These are phyloP conservation scores for Coniochaeta pulveracea DNA, from an alignment of 2,329 filamentous ascomycete genomes.

Conservation along the genomic window DNA sequence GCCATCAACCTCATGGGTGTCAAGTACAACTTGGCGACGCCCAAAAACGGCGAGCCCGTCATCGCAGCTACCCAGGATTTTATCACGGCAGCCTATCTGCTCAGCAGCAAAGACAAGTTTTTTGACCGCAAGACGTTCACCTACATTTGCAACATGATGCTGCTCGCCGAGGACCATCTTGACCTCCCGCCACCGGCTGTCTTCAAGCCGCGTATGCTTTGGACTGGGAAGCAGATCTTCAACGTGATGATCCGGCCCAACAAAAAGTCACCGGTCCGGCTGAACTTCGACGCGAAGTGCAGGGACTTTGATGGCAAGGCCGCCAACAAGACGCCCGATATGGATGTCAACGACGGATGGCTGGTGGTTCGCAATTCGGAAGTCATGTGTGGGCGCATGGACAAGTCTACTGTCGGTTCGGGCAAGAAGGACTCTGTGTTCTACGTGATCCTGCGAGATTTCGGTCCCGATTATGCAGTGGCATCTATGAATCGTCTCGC, in stretches of 20 bases:
- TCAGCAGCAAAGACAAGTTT: conserved; percentile 89
- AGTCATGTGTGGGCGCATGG: conserved; percentile 95
- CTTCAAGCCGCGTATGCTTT: conserved; percentile 72
- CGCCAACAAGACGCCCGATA: too few relatives aligned
- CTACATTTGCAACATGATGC: conserved; percentile 89
- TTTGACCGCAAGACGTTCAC: conserved; percentile 82
- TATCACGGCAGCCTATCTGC: conserved; percentile 85
- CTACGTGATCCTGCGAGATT: conserved; percentile 93
- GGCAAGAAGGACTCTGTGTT: conserved; percentile 98
- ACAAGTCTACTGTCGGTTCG: conserved; percentile 92
- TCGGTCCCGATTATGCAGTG: conserved; percentile 78
- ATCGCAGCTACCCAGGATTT: conserved; percentile 99
- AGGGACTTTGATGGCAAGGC: conserved; percentile 59
- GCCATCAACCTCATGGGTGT: conserved; percentile 96
- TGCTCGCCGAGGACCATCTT: conserved; percentile 60
- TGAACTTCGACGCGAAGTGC: conserved; percentile 91
- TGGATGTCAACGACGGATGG: conserved; percentile 82
- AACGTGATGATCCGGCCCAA: conserved; percentile 86
- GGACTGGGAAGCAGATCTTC: conserved; percentile 97
- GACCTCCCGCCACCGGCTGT: conserved; percentile 83
- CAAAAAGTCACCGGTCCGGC: conserved; percentile 64
- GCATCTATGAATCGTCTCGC: conserved; percentile 89
- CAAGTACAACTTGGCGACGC: conserved; percentile 89
- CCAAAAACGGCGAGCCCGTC: conserved; percentile 95
- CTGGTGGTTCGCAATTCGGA: conserved; percentile 92